Base-by-base conservation (phyloP, 2,329 filamentous ascomycete species). In the Aspergillus caelatus region DNA sequence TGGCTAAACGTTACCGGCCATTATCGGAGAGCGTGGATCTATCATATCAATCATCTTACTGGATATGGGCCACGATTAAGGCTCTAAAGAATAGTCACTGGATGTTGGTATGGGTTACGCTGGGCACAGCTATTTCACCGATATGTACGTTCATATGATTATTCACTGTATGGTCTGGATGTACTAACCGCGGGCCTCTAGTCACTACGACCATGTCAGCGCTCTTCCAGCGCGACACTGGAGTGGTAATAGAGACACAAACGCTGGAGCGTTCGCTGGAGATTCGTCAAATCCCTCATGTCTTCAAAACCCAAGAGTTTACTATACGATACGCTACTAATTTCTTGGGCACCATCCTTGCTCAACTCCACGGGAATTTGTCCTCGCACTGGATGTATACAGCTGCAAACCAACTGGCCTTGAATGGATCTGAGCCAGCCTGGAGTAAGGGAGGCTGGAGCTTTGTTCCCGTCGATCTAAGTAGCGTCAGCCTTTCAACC, bases 401-500 rank as follows among this genome's bases (percentile, higher is more conserved):
- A 19, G 56, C 43, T 23, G 26, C 56, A 36, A 58, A 58, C n/a
- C 56, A 58, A 28, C 56, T 58, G 5, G 36, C 45, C 14, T n/a
- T 58, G 55, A 46, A 46, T 39, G 55, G 41, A 12, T 57, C 55
- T 19, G 39, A 57, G 39, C 55, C 55, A 19, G 55, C 55, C n/a
- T 57, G 55, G 55, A 57, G 55, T 21, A 57, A 57, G n/a, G 55
- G 34, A 34, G 55, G 55, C 19, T 57, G 55, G 55, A 57, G 55
- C 41, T 57, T 57, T 46, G 55, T 46, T 21, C 55, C 55, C 11
- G 6, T 57, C 11, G 55, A 57, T 34, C n/a, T 57, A 12, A 32
- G 55, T n/a, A 57, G 30, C 11, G 55, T 45, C 16, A 57, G 39
- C 55, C 19, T 32, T 32, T 30, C 23, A 8, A 11, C 34, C 5